These are phyloP conservation scores for Chalaropsis ovoidea DNA, from an alignment of 2,329 filamentous ascomycete genomes.

Conservation along the genomic window DNA sequence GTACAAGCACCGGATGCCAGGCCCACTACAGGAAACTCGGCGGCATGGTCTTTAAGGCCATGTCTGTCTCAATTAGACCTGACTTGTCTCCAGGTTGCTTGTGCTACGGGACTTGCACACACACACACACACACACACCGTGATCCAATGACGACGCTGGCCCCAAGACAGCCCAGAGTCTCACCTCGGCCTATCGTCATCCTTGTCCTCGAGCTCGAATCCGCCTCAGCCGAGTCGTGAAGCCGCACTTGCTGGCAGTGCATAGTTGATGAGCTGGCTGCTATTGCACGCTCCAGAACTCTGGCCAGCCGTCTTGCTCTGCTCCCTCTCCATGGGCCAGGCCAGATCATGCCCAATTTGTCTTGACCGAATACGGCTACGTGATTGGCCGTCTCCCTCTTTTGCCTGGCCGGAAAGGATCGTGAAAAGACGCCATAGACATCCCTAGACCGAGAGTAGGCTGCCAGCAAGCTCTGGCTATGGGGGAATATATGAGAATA, in stretches of 20 bases:
- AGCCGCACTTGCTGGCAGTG: not conserved
- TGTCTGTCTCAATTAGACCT: not conserved
- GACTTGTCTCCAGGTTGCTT: not conserved
- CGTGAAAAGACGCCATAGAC: not conserved
- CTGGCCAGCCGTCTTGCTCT: no score
- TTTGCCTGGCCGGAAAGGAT: slow-evolving; percentile 7
- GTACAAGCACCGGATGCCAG: slow-evolving; percentile 1
- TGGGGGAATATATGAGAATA: no score
- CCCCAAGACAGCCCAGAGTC: not conserved
- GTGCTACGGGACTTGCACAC: not conserved
- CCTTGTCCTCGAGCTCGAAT: not conserved
- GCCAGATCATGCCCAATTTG: not conserved
- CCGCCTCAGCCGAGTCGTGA: not conserved
- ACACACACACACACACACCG: no score
- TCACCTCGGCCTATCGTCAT: not conserved
- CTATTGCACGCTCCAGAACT: not conserved
- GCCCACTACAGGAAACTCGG: not conserved
- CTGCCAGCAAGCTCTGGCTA: not conserved
- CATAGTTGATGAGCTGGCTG: slow-evolving; percentile 8
- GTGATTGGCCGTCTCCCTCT: not conserved
- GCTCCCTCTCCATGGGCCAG: not conserved
- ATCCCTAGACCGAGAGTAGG: slow-evolving; percentile 5
- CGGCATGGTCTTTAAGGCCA: not conserved
- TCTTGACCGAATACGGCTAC: not conserved
- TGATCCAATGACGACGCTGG: not conserved